Conservation (phyloP, 768 basidiomycete genomes). For the Lactarius quietus region DNA sequence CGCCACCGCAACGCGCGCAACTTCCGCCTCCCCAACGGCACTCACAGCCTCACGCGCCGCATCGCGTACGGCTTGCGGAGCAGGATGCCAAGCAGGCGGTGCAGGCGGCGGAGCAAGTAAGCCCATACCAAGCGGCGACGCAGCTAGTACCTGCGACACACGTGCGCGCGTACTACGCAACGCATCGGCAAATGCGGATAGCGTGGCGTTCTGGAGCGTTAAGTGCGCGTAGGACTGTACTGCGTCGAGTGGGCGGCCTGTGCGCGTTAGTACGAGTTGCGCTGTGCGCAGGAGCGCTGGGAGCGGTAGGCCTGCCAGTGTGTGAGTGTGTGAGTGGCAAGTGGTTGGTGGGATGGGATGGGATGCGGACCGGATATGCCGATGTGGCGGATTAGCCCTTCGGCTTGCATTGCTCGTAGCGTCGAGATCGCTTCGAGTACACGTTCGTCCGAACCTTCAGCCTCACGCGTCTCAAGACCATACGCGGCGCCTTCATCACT, state of each 20-base stretch:
- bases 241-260: slow-evolving; percentile 61
- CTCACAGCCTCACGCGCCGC: slow-evolving; percentile 41
- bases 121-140: slow-evolving; percentile 85
- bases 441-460: slow-evolving; percentile 70
- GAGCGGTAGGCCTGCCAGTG: slow-evolving; percentile 71
- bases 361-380: slow-evolving; percentile 67
- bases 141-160: slow-evolving; percentile 65
- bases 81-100: slow-evolving; percentile 75
- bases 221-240: slow-evolving; percentile 81
- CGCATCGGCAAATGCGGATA: slow-evolving; percentile 51
- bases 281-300: slow-evolving; percentile 82
- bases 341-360: neutral
- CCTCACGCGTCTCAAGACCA: slow-evolving; percentile 58
- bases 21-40: slow-evolving; percentile 38
- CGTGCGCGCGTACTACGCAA: slow-evolving; percentile 61
- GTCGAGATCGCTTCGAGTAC: slow-evolving; percentile 66
- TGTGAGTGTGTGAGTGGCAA: neutral
- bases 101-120: slow-evolving; percentile 49
- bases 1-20: slow-evolving; percentile 69
- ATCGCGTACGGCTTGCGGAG: slow-evolving; percentile 46
- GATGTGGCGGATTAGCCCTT: slow-evolving; percentile 67
- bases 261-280: slow-evolving; percentile 51
- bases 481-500: slow-evolving; percentile 53
- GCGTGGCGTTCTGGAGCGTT: slow-evolving; percentile 65
- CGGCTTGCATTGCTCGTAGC: slow-evolving; percentile 62